These are phyloP conservation scores for Trametes cinnabarina DNA, from an alignment of 768 basidiomycete species.

Conservation along the genomic window DNA sequence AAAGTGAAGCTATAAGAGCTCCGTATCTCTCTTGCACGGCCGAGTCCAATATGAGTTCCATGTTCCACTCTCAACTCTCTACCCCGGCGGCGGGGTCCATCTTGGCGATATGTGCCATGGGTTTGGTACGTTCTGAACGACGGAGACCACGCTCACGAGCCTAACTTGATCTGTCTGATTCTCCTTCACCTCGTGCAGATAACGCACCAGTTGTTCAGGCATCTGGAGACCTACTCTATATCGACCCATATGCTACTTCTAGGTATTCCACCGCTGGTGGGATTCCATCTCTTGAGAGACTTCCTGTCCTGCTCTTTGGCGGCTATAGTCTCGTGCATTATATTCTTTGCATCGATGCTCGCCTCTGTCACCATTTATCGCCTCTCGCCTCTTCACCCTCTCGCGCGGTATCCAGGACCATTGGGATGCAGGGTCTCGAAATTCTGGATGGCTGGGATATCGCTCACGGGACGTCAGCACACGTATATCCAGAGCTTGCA, in stretches of 20 bases:
- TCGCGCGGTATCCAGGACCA: slow-evolving; percentile 38
- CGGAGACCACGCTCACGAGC: background rate
- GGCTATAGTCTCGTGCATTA: background rate
- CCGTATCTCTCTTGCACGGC: too few species aligned
- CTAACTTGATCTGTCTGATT: too few species aligned
- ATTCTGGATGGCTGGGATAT: slow-evolving; percentile 23
- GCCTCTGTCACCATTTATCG: slow-evolving; percentile 34
- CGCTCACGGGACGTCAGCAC: slow-evolving; percentile 30
- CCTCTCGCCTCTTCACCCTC: slow-evolving; percentile 38
- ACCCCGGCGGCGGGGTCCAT: slow-evolving; percentile 22
- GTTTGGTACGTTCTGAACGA: background rate
- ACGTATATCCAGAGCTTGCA: slow-evolving; percentile 31
- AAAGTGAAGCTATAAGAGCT: too few species aligned
- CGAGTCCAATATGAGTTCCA: too few species aligned
- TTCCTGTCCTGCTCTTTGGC: too few species aligned
- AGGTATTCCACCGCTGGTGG: background rate
- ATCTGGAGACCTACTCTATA: background rate
- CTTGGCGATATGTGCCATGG: too few species aligned
- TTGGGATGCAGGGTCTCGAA: slow-evolving; percentile 28
- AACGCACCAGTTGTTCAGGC: slow-evolving; percentile 6
- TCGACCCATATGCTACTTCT: background rate
- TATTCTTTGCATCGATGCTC: slow-evolving; percentile 19
- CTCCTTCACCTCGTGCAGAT: background rate
- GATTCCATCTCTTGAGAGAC: too few species aligned
- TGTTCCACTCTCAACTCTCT: slow-evolving; percentile 26